Conservation (phyloP, 768 basidiomycete genomes). For the Agrocybe chaxingu region DNA sequence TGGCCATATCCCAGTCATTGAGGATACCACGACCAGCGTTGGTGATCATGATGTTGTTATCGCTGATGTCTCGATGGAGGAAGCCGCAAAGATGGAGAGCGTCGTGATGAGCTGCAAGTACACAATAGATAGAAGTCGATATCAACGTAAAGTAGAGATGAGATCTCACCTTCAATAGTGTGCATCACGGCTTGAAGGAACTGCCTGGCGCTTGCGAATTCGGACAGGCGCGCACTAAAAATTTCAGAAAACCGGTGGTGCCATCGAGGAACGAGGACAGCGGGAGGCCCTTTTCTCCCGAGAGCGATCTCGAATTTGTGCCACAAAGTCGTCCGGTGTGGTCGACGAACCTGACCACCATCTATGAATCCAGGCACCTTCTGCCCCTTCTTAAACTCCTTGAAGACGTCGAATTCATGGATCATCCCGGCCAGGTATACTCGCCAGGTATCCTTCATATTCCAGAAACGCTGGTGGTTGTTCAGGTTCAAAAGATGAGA, state of each 20-base stretch:
- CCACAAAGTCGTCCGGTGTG: background rate
- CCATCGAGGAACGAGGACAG: background rate
- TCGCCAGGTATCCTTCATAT: slow-evolving; percentile 28
- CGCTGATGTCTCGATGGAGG: slow-evolving; percentile 25
- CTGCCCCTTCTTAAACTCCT: slow-evolving; percentile 8
- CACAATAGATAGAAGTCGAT: background rate
- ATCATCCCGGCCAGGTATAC: background rate
- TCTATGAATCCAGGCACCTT: slow-evolving; percentile 17
- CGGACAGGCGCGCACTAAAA: too few relatives aligned
- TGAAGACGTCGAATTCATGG: slow-evolving; percentile 19
- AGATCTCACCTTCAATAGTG: background rate
- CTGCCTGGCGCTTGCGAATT: background rate
- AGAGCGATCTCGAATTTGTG: background rate
- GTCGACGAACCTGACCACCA: background rate
- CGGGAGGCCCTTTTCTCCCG: background rate
- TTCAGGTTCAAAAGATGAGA: too few relatives aligned
- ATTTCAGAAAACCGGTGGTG: too few relatives aligned
- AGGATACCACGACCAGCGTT: slow-evolving; percentile 13
- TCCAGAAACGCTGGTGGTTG: too few relatives aligned
- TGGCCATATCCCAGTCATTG: slow-evolving; percentile 23
- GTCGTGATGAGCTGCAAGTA: slow-evolving; percentile 16
- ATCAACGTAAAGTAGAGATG: background rate
- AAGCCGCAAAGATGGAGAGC: slow-evolving; percentile 13
- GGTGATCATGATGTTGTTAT: slow-evolving; percentile 20
- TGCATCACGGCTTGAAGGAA: background rate